Evolutionary conservation across 768 basidiomycete species (phyloP), one percentile per base, ranked within the genome.

Genomic region (Serendipita sp.): DNA sequence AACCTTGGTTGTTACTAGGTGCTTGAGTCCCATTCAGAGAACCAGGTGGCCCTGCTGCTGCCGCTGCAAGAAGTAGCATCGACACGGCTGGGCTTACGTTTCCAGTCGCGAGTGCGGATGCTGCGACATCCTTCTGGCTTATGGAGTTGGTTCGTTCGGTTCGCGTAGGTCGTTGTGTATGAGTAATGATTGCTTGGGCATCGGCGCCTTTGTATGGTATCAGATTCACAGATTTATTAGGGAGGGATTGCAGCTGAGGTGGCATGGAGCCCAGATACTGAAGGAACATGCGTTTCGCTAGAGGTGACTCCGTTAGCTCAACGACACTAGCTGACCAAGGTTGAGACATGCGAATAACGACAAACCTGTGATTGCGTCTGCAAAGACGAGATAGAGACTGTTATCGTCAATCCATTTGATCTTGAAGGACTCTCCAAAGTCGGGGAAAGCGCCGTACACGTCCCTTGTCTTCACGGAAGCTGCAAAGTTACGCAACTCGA

Each of bases 331-430:
- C 40, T 50, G 48, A 36, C 63, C 40, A 40, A 40, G 31, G 44
- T 43, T 60, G 68, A 43, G 64, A 55, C 13, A 40, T 40, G 40
- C 58, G 66, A 66, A 67, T 53, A 63, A 64, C 45, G 62, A 80
- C 94, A 79, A 71, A 97, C 96, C 95, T 46, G 87, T 80, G 55
- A 80, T 78, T 64, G 96, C 84, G 75, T 98, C 96, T 67, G 83
- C 81, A 72, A 99, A 99, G 64, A 99, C 96, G 69, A 96, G 87
- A 69, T 94, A 77, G 46, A 95, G 87, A 71, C 88, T 93, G 45
- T 90, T 92, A 75, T 99, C 96, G 74, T 99, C 94, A 69, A 84
- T 81, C 96, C 96, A 99, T 74, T 99, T 99, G 73, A 99, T 94
- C 80, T 94, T 92, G 78, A 95, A 95, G 23, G 96, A 96, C 31